These are phyloP conservation scores for Fusarium mangiferae DNA, from an alignment of 2,329 filamentous ascomycete genomes.

Conservation along the genomic window DNA sequence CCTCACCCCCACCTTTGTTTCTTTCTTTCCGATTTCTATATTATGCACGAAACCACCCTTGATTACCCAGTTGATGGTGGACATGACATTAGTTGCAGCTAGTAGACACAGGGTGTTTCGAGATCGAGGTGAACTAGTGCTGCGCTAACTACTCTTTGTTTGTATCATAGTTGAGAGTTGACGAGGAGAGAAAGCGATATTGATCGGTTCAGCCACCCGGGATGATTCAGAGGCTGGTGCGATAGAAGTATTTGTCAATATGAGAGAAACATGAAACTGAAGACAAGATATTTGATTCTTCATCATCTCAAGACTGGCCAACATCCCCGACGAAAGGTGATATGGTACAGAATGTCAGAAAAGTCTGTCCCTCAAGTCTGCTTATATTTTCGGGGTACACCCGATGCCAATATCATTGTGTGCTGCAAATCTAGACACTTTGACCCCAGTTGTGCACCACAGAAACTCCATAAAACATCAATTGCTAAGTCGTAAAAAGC, in stretches of 20 bases:
- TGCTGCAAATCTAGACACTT: not conserved
- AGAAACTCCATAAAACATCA: constrained; percentile 22
- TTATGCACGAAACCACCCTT: constrained; percentile 20
- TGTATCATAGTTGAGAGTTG: constrained; percentile 30
- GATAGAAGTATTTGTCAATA: constrained; percentile 14
- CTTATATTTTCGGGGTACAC: not conserved
- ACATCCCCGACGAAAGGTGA: not conserved
- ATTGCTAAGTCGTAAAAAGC: constrained; percentile 33
- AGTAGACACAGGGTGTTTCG: not conserved
- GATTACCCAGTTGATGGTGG: not conserved
- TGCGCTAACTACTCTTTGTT: constrained; percentile 30
- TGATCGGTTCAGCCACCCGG: not conserved
- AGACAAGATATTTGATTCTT: constrained; percentile 17
- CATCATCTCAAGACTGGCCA: not conserved
- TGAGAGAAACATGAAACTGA: constrained; percentile 11
- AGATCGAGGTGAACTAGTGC: not conserved
- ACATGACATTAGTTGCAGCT: not conserved
- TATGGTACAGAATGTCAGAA: not conserved
- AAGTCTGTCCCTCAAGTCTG: not conserved
- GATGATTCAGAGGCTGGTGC: constrained; percentile 4
- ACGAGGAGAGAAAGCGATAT: not conserved
- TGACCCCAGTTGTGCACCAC: not conserved
- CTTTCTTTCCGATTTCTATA: constrained; percentile 19
- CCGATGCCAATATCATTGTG: too few species aligned
- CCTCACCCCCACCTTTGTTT: not conserved